Percentiles rank a stretch among this genome's conserved stretches.
phyloP scores from a whole-genome alignment of 257 asterid genomes.

The Solanum paucissectum region DNA sequence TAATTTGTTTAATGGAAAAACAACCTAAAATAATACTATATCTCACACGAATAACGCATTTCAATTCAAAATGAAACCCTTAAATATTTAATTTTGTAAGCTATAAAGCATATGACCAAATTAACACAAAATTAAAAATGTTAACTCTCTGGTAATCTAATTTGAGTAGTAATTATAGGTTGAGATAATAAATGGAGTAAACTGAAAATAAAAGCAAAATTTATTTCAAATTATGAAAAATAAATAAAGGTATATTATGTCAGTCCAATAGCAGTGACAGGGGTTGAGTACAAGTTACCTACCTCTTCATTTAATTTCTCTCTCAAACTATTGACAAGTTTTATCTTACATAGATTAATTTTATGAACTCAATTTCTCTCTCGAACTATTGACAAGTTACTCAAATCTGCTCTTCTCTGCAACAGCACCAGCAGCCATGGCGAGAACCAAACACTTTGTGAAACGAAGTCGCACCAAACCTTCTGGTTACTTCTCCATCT shows the following conservation, averaged over 20 bases:
- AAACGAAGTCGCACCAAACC: not conserved
- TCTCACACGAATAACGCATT: not conserved
- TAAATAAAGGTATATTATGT: not conserved
- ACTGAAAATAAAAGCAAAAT: too few relatives aligned
- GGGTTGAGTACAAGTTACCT: not conserved
- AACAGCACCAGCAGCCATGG: constrained; percentile 26
- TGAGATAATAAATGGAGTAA: too few relatives aligned
- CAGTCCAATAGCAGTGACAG: not conserved
- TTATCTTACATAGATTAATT: too few relatives aligned
- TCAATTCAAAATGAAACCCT: too few relatives aligned
- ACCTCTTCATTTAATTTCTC: not conserved
- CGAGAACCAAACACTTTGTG: constrained; percentile 44
- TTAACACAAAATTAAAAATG: not conserved
- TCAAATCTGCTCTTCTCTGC: not conserved
- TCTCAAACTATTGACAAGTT: not conserved
- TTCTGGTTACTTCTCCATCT: not conserved
- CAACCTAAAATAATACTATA: not conserved
- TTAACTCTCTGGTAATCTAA: not conserved
- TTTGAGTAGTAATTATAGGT: too few relatives aligned
- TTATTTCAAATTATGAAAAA: not conserved
- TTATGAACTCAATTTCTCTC: not conserved
- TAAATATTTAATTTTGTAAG: too few relatives aligned
- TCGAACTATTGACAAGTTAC: not conserved
- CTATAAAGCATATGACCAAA: not conserved
- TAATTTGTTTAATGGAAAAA: not conserved